These are phyloP conservation scores for Solanum lycopersicoides DNA, from an alignment of 257 asterid species.

Conservation along the genomic window DNA sequence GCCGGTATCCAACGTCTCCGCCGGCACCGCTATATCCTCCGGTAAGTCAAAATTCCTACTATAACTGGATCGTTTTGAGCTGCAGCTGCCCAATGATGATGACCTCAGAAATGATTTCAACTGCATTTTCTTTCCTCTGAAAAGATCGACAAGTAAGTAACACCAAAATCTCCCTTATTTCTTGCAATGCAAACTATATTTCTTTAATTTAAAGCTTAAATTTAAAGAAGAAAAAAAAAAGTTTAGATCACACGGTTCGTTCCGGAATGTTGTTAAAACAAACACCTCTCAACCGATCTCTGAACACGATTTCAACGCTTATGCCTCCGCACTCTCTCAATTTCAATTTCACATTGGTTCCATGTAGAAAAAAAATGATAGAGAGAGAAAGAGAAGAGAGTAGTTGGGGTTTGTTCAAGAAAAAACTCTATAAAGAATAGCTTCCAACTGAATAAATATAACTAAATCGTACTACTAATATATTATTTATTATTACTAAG, in stretches of 20 bases:
- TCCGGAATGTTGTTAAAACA: conserved; percentile 15
- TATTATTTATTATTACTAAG: not conserved
- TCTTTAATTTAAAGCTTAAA: not conserved
- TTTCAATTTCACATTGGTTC: not conserved
- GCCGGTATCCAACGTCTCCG: conserved; percentile 2
- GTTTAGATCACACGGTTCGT: conserved; percentile 20
- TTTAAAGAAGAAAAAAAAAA: not conserved
- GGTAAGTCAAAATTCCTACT: conserved; percentile 46
- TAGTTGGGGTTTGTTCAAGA: conserved; percentile 26
- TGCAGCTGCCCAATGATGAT: conserved; percentile 39
- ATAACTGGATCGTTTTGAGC: conserved; percentile 22
- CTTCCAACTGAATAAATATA: not conserved
- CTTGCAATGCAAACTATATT: not conserved
- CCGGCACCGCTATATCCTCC: conserved; percentile 12
- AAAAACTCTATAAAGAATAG: not conserved
- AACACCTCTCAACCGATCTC: conserved; percentile 39
- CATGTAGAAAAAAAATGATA: not conserved
- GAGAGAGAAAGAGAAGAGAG: conserved; percentile 1
- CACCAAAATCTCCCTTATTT: not conserved
- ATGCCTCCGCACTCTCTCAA: not conserved
- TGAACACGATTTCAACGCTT: conserved; percentile 37
- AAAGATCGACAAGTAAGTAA: not conserved
- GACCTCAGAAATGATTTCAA: conserved; percentile 18
- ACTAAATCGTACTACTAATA: not conserved
- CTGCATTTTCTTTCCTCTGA: not conserved